phyloP scores from a whole-genome alignment of 768 basidiomycete genomes.

The Tricholoma saponaceum region DNA sequence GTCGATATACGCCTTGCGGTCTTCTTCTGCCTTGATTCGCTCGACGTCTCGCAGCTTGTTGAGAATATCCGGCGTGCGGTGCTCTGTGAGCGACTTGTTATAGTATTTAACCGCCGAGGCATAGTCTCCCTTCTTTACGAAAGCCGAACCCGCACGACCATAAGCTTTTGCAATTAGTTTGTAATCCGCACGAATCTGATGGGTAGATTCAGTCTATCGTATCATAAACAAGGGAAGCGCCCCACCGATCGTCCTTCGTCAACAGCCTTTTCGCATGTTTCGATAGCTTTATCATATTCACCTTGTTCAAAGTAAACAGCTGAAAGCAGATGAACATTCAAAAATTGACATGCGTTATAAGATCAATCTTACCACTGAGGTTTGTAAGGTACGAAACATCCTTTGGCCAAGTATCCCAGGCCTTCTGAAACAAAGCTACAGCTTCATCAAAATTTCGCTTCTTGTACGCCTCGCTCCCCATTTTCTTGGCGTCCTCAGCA shows the following conservation, averaged over 20 bases:
- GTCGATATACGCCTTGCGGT: conserved; percentile 82
- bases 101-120: conserved; percentile 82
- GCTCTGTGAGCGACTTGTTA: conserved; percentile 92
- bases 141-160: conserved; percentile 85
- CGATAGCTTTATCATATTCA: conserved; percentile 87
- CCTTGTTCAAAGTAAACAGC: conserved; percentile 94
- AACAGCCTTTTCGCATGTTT: conserved; percentile 92
- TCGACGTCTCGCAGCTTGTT: conserved; percentile 87
- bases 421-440: conserved; percentile 69
- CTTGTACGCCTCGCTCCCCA: conserved; percentile 82
- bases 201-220: conserved; percentile 1
- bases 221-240: neutral
- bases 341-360: neutral
- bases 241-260: conserved; percentile 85
- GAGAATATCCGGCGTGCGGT: conserved; percentile 90
- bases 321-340: conserved; percentile 20
- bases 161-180: conserved; percentile 94
- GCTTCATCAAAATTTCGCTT: conserved; percentile 79
- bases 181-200: conserved; percentile 83
- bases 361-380: conserved; percentile 55
- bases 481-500: conserved; percentile 76
- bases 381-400: conserved; percentile 95
- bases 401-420: conserved; percentile 92
- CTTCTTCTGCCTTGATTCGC: conserved; percentile 70
- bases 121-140: conserved; percentile 76